Conservation (phyloP, 257 asterid genomes). For the Forsythia suspensa region DNA sequence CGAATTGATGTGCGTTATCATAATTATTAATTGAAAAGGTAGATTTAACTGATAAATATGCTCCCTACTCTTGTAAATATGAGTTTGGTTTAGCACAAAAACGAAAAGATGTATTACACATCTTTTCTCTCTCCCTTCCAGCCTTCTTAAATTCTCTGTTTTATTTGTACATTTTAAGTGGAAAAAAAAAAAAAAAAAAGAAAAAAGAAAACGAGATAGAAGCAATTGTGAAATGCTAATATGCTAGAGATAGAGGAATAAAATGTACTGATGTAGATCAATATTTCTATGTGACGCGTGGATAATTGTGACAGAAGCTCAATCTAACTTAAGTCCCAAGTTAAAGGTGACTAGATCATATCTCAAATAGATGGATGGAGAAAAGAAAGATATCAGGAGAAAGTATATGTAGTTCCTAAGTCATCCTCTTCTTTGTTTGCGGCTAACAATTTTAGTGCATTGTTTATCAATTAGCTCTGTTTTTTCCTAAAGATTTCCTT, state of each 20-base stretch:
- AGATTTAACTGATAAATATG: neutral
- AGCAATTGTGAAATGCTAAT: neutral
- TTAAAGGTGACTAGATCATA: neutral
- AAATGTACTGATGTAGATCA: neutral
- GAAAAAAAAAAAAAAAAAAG: too few relatives aligned
- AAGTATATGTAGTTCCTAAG: neutral
- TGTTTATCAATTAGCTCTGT: too few relatives aligned
- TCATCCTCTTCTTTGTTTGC: neutral
- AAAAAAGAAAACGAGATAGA: neutral
- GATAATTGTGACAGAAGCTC: neutral
- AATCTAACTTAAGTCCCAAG: neutral
- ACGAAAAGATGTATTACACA: neutral
- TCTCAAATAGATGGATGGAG: neutral
- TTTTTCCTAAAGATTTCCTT: too few relatives aligned
- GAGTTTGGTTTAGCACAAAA: neutral
- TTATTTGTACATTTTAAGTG: too few relatives aligned
- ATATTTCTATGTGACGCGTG: neutral
- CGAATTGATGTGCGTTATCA: too few relatives aligned
- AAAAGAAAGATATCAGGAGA: neutral
- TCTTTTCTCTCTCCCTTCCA: neutral
- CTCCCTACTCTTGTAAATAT: neutral
- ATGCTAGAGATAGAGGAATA: neutral
- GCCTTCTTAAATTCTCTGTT: neutral
- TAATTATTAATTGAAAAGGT: too few relatives aligned
- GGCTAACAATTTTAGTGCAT: neutral